phyloP scores from a whole-genome alignment of 805 yeast genomes.

The Saturnispora zaruensis region DNA sequence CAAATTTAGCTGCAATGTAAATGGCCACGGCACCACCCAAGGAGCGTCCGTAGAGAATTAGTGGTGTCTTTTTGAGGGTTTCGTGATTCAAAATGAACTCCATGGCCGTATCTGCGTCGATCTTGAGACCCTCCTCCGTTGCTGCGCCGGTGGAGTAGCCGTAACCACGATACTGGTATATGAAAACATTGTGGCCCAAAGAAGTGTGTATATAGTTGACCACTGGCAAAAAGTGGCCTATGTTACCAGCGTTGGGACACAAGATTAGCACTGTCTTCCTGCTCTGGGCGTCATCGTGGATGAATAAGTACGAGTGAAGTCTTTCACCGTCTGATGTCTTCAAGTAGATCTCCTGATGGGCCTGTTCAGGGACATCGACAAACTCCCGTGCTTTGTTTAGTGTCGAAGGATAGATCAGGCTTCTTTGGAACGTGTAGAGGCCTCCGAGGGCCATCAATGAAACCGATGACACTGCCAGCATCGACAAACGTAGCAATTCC shows the following conservation, averaged over 20 bases:
- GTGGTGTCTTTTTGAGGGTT: slow-evolving; percentile 41
- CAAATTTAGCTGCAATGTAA: slow-evolving; percentile 59
- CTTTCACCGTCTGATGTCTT: slow-evolving; percentile 62
- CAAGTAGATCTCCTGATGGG: slow-evolving; percentile 52
- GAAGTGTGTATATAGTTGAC: slow-evolving; percentile 57
- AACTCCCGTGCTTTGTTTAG: slow-evolving; percentile 62
- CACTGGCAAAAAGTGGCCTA: slow-evolving; percentile 81
- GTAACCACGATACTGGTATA: slow-evolving; percentile 87
- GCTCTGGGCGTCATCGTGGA: slow-evolving; percentile 46
- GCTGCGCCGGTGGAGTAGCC: slow-evolving; percentile 75
- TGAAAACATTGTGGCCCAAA: slow-evolving; percentile 67
- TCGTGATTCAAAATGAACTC: slow-evolving; percentile 45
- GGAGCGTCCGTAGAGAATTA: slow-evolving; percentile 79
- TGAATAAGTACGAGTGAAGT: slow-evolving; percentile 55
- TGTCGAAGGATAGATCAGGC: slow-evolving; percentile 74
- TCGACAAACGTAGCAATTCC: slow-evolving; percentile 1
- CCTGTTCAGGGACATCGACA: slow-evolving; percentile 75
- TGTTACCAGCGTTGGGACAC: slow-evolving; percentile 94
- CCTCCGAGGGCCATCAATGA: slow-evolving; percentile 15
- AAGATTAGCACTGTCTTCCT: slow-evolving; percentile 56
- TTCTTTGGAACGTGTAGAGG: slow-evolving; percentile 18
- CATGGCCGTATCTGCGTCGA: slow-evolving; percentile 71
- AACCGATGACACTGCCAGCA: slow-evolving; percentile 7
- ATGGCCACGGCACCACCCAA: slow-evolving; percentile 94
- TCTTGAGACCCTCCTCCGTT: slow-evolving; percentile 67